Percentiles rank a stretch among this genome's conserved stretches.
Evolutionary conservation across 2,329 filamentous ascomycete species (phyloP).

Genomic region (Aspergillus floridensis): DNA sequence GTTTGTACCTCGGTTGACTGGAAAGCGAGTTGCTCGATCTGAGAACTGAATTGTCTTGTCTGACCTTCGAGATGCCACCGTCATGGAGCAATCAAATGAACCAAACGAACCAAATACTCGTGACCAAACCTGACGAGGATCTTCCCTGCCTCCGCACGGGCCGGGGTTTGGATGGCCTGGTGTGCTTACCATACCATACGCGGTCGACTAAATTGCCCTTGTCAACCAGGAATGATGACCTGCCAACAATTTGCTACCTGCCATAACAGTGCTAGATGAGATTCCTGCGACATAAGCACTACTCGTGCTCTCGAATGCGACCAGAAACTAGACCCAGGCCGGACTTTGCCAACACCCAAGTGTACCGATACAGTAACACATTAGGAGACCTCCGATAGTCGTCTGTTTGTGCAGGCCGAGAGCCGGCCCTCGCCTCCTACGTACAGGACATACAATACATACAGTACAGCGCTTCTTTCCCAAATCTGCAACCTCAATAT

Average conservation of each 20-base stretch:
- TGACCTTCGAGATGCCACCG: neutral
- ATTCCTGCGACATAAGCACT: neutral
- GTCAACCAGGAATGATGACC: neutral
- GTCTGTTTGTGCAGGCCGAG: neutral
- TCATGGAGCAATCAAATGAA: neutral
- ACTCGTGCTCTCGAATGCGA: too few relatives aligned
- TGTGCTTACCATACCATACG: constrained; percentile 2
- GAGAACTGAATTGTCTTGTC: neutral
- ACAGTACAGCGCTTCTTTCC: neutral
- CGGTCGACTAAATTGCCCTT: constrained; percentile 12
- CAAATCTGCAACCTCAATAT: neutral
- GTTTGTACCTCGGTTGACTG: neutral
- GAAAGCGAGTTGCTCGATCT: neutral
- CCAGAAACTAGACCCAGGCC: too few relatives aligned
- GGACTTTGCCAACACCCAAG: too few relatives aligned
- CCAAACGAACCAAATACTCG: neutral
- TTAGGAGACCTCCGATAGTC: neutral
- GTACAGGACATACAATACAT: too few relatives aligned
- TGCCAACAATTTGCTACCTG: too few relatives aligned
- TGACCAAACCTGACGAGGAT: neutral
- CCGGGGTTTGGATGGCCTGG: neutral
- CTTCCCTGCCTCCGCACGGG: neutral
- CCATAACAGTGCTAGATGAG: neutral
- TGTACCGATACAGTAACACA: neutral
- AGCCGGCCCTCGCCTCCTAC: neutral